Percentiles rank a stretch among this genome's conserved stretches.
phyloP scores from a whole-genome alignment of 768 basidiomycete genomes.

The Crassisporium funariophilum region DNA sequence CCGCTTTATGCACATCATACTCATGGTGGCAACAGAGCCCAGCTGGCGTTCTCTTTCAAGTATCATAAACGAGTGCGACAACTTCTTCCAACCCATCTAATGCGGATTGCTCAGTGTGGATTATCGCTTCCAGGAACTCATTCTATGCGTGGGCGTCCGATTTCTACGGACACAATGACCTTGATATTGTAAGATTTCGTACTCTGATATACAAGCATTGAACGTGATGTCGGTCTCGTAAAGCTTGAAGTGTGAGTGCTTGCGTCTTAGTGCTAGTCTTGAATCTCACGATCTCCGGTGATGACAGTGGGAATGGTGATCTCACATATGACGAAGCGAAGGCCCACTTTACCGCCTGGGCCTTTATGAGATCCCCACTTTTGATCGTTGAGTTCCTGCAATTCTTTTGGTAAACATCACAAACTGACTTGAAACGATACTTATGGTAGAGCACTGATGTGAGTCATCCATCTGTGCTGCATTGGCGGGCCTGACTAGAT shows the following conservation, averaged over 20 bases:
- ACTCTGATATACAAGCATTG: not conserved
- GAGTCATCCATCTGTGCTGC: no score
- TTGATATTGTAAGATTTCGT: slow-evolving; percentile 56
- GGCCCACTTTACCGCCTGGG: slow-evolving; percentile 75
- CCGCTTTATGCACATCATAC: not conserved
- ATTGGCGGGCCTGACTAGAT: no score
- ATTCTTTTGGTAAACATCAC: not conserved
- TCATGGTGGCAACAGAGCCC: slow-evolving; percentile 26
- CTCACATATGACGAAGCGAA: slow-evolving; percentile 65
- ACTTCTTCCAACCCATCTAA: no score
- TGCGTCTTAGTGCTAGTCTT: not conserved
- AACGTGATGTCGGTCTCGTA: not conserved
- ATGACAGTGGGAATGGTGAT: slow-evolving; percentile 60
- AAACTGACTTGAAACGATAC: not conserved
- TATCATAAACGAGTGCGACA: slow-evolving; percentile 56
- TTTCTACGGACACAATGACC: slow-evolving; percentile 69
- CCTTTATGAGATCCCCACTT: slow-evolving; percentile 68
- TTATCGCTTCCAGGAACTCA: slow-evolving; percentile 49
- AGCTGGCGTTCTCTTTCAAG: slow-evolving; percentile 51
- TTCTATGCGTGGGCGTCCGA: slow-evolving; percentile 64
- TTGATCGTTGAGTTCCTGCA: slow-evolving; percentile 42
- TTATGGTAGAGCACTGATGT: slow-evolving; percentile 37
- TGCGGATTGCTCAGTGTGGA: not conserved
- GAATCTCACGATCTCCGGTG: not conserved
- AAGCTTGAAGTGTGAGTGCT: slow-evolving; percentile 58